phyloP scores from a whole-genome alignment of 139 green algal species.

The Chlamydomonas eustigma region DNA sequence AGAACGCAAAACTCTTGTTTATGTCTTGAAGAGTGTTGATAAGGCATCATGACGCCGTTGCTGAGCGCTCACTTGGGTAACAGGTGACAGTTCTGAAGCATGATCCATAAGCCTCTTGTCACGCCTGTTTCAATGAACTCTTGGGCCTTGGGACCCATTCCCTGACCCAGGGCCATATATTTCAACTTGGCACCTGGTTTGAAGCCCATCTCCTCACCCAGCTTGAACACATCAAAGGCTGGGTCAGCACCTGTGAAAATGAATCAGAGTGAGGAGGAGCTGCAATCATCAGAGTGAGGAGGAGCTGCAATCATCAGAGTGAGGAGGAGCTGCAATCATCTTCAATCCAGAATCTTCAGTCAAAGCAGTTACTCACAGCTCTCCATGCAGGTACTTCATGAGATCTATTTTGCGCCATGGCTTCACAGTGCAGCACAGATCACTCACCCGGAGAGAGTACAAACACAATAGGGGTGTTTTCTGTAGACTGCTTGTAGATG shows the following conservation, averaged over 20 bases:
- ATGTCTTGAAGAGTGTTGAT: no score
- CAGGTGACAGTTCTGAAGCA: constrained; percentile 89
- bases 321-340: no score
- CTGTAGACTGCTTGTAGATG: constrained; percentile 67
- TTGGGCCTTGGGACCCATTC: constrained; percentile 78
- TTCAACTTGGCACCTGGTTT: constrained; percentile 82
- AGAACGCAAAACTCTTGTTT: no score
- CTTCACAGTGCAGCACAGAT: no score
- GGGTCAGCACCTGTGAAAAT: constrained; percentile 68
- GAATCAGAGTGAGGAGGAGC: no score
- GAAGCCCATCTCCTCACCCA: constrained; percentile 85
- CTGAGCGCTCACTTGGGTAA: constrained; percentile 52
- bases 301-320: no score
- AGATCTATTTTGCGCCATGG: no score
- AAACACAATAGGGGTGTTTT: constrained; percentile 81
- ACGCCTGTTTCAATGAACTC: constrained; percentile 76
- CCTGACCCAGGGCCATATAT: constrained; percentile 89
- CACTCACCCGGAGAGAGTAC: constrained; percentile 73
- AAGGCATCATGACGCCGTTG: no score
- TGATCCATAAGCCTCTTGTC: constrained; percentile 74
- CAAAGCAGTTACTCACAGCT: no score
- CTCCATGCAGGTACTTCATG: no score
- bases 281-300: no score
- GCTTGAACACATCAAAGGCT: constrained; percentile 84
- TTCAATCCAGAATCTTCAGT: no score